phyloP scores from a whole-genome alignment of 1,284 basidiomycete genomes.

The Irpex sp. region DNA sequence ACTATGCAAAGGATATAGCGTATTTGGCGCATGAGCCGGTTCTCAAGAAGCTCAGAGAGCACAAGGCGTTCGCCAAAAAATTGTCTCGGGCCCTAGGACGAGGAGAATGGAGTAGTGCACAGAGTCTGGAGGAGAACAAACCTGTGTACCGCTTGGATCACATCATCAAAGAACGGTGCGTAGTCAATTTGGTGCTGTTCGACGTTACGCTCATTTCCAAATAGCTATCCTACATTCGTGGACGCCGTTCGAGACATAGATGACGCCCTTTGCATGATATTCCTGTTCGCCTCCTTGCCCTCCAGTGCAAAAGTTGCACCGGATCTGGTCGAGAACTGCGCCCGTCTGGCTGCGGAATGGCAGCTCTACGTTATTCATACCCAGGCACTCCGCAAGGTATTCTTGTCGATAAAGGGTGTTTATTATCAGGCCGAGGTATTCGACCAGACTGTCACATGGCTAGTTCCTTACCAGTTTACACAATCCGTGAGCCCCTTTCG shows the following conservation, averaged over 20 bases:
- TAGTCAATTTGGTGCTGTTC: conserved; percentile 1
- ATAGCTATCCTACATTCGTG: conserved; percentile 94
- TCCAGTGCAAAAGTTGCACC: conserved; percentile 80
- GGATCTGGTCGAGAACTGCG: conserved; percentile 88
- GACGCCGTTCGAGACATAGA: conserved; percentile 96
- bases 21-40: conserved; percentile 98
- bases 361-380: conserved; percentile 95
- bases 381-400: conserved; percentile 83
- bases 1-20: conserved; percentile 98
- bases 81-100: conserved; percentile 90
- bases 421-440: conserved; percentile 97
- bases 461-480: conserved; percentile 97
- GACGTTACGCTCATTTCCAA: conserved; percentile 4
- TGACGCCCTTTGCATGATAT: conserved; percentile 94
- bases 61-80: conserved; percentile 99
- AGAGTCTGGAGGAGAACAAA: conserved; percentile 91
- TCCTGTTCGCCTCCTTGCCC: conserved; percentile 89
- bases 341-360: conserved; percentile 89
- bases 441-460: conserved; percentile 94
- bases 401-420: conserved; percentile 97
- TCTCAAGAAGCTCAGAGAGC: conserved; percentile 91
- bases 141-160: conserved; percentile 91
- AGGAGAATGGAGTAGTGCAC: conserved; percentile 93
- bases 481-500: conserved; percentile 67
- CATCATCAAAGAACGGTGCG: conserved; percentile 94